Evolutionary conservation across 139 green algal species (phyloP).

Genomic region (Limnomonas spitsbergensis): DNA sequence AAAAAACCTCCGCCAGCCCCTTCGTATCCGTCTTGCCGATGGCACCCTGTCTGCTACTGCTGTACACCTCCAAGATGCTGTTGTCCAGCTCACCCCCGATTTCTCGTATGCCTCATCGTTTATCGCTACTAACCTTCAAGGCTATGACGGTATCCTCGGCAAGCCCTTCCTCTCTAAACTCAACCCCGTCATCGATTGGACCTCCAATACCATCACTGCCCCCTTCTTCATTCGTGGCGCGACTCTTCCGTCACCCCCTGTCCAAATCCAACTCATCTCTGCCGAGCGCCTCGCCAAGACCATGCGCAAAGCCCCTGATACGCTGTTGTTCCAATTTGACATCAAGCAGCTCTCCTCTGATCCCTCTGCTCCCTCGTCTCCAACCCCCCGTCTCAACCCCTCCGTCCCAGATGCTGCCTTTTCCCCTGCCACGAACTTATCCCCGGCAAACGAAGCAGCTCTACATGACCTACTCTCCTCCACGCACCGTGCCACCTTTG

Average conservation of each 20-base stretch:
- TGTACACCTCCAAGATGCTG: not conserved
- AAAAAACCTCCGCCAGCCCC: too few species aligned
- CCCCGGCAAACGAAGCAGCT: not conserved
- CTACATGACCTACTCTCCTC: not conserved
- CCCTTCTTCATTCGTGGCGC: not conserved
- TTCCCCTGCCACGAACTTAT: not conserved
- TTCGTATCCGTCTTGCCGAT: slow-evolving; percentile 2
- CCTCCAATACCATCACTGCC: slow-evolving; percentile 13
- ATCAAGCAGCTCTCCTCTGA: not conserved
- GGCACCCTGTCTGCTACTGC: not conserved
- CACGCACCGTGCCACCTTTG: not conserved
- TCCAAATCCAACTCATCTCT: not conserved
- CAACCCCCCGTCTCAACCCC: not conserved
- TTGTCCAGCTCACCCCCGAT: not conserved
- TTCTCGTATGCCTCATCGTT: not conserved
- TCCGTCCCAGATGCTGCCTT: not conserved
- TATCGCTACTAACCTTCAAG: slow-evolving; percentile 1
- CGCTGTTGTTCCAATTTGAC: not conserved
- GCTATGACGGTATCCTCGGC: slow-evolving; percentile 23
- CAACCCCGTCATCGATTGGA: slow-evolving; percentile 16
- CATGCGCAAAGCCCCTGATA: not conserved
- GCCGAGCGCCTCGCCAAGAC: not conserved
- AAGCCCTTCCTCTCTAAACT: slow-evolving; percentile 16
- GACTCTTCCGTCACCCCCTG: not conserved
- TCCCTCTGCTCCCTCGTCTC: not conserved